Conservation (phyloP, 1,139 yeast genomes). For the Taiozyma sp. region DNA sequence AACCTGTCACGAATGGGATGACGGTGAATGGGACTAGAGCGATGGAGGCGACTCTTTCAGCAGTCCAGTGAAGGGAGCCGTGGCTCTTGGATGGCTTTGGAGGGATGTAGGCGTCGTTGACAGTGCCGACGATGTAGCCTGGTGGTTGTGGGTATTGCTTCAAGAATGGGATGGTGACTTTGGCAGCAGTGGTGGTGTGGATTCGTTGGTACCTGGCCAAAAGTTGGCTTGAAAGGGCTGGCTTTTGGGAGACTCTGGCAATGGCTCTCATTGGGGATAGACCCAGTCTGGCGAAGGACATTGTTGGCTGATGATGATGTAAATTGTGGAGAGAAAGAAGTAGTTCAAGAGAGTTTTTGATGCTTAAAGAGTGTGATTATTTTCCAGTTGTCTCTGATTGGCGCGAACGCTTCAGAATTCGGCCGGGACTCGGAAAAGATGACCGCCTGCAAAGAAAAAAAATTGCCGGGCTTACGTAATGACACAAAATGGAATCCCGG, state of each 20-base stretch:
- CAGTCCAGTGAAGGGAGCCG: constrained; percentile 74
- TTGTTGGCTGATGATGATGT: neutral
- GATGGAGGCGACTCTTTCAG: constrained; percentile 55
- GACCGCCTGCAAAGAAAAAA: neutral
- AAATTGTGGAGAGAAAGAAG: neutral
- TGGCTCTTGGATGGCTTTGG: constrained; percentile 52
- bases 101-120: constrained; percentile 65
- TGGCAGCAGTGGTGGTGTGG: constrained; percentile 28
- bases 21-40: constrained; percentile 62
- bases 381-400: constrained; percentile 19
- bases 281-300: constrained; percentile 8
- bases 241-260: constrained; percentile 1
- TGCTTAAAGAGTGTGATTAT: constrained; percentile 10
- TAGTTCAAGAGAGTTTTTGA: constrained; percentile 3
- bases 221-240: neutral
- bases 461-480: neutral
- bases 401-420: constrained; percentile 6
- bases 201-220: constrained; percentile 5
- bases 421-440: constrained; percentile 16
- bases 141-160: constrained; percentile 70
- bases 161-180: constrained; percentile 35
- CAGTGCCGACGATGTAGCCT: constrained; percentile 69
- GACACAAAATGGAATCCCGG: neutral
- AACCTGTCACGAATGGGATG: constrained; percentile 58
- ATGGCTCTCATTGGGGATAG: constrained; percentile 3